Evolutionary conservation across 2,329 filamentous ascomycete genomes (phyloP), one percentile per base, ranked within the genome.

Genomic region (Pseudogymnoascus sp.): DNA sequence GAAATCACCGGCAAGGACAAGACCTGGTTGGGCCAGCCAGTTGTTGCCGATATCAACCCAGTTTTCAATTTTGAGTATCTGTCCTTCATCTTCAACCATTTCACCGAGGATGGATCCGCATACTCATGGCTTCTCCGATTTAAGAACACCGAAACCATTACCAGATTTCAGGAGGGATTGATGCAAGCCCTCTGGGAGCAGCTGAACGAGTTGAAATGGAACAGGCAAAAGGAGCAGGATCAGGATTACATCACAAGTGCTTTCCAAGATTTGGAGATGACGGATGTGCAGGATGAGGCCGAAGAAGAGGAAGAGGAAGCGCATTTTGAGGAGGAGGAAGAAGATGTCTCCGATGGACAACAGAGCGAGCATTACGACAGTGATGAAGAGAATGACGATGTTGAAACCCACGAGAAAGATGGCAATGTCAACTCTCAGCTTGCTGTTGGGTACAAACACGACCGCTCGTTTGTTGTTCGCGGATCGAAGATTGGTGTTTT

Each of bases 31-130:
- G 91, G 91, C 20, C 90, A 96, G 66, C 82, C 88, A 2, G 85
- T 99, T 30, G 80, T 91, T 30, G 88, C 90, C 6, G 94, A 99
- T 68, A 91, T 97, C 74, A 97, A 97, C 69, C 94, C 94, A 0
- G 92, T 99, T 18, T 99, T 97, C 79, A 97, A 97, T 76, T 97
- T 97, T 67, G 94, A 99, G 73, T 97, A 93, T 69, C 80, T 96
- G n/a, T 97, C 93, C 0, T 97, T 97, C 73, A 97, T 99, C 70
- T 99, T 99, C 82, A 99, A 99, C 70, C 91, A 97, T 72, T 97
- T 96, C 72, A 83, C 88, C 12, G 82, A 87, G 36, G 90, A 97
- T 73, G 91, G 92, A 1, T 89, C 89, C 1, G 93, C 94, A 4
- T 95, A 92, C 73, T 99, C 94, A 1, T 99, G 94, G 93, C 82